Base-by-base conservation (phyloP, 2,329 filamentous ascomycete species). In the Colletotrichum spaethianum region DNA sequence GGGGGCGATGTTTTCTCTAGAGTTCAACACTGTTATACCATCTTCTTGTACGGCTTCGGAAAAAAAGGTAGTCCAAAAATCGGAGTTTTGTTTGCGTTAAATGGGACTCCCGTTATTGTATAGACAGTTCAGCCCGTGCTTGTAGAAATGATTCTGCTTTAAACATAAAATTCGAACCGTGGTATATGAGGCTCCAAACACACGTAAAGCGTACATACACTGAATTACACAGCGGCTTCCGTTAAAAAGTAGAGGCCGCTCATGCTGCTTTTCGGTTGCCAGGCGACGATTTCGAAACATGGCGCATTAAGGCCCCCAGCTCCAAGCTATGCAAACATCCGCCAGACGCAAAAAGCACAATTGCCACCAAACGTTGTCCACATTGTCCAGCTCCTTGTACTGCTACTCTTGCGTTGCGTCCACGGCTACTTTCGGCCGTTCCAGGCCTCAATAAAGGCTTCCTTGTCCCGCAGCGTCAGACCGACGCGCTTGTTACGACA, bases 401-500 rank as follows among this genome's bases (percentile, higher is more conserved):
- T n/a, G 14, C 23, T 36, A 33, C 11, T 26, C n/a, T 62, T 14
- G 65, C 20, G 9, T 14, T 16, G 23, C 38, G 20, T n/a, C 9
- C 38, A 28, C 31, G 63, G 65, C 78, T 80, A 83, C 60, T 82
- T 83, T 55, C 73, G 64, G 16, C 83, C 84, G 11, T 79, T 82
- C 82, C 87, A 96, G 38, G 92, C 91, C 66, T 92, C 88, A 36
- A 97, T 87, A 82, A 99, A 99, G 7, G 91, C 90, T 31, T 87
- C 85, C 86, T 99, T 99, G 73, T 98, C 94, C 77, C 88, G 86
- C 67, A 97, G 87, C 0, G 94, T 95, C 75, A 99, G 81, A 0
- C 93, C 95, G 1, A 99, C 94, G 67, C 96, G 89, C 86, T 97
- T 97, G 48, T 96, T 95, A 73, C 96, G 87, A 1, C 95, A 94